phyloP scores from a whole-genome alignment of 495 filamentous ascomycete species.

The Hyaloscypha hepaticicola region DNA sequence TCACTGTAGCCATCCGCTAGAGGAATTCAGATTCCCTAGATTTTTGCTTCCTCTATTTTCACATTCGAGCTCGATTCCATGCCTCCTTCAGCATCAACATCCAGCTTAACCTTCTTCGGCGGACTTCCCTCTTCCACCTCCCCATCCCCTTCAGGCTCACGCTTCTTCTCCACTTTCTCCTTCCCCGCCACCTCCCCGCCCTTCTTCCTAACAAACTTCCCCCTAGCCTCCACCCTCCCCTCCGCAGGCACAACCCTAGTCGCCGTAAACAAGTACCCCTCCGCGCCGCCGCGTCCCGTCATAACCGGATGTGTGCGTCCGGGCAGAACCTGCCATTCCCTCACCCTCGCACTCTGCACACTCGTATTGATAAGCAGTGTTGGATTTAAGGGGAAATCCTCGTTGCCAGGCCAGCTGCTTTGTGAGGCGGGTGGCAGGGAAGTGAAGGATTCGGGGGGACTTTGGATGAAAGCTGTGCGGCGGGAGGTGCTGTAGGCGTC shows the following conservation, averaged over 20 bases:
- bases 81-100: not conserved
- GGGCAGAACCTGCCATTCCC: constrained; percentile 86
- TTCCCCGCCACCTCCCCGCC: not conserved
- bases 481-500: constrained; percentile 79
- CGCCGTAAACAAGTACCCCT: constrained; percentile 87
- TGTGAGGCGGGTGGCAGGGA: constrained; percentile 28
- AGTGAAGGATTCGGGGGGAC: constrained; percentile 19
- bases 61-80: not conserved
- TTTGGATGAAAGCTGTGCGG: constrained; percentile 65
- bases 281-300: constrained; percentile 81
- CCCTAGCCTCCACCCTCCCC: constrained; percentile 77
- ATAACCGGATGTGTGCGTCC: constrained; percentile 92
- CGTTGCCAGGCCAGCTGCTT: constrained; percentile 52
- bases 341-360: constrained; percentile 72
- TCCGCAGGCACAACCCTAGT: constrained; percentile 75
- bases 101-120: constrained; percentile 11
- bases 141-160: constrained; percentile 6
- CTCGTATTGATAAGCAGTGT: constrained; percentile 74
- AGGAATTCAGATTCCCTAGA: no score
- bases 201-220: constrained; percentile 57
- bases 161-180: constrained; percentile 8
- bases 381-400: constrained; percentile 81
- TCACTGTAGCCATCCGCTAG: not conserved
- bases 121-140: constrained; percentile 4
- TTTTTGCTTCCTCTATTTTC: no score